Evolutionary conservation across 371 early-diverging fungal genomes (phyloP), one percentile per base, ranked within the genome.

Genomic region (Mucor circinelloides): DNA sequence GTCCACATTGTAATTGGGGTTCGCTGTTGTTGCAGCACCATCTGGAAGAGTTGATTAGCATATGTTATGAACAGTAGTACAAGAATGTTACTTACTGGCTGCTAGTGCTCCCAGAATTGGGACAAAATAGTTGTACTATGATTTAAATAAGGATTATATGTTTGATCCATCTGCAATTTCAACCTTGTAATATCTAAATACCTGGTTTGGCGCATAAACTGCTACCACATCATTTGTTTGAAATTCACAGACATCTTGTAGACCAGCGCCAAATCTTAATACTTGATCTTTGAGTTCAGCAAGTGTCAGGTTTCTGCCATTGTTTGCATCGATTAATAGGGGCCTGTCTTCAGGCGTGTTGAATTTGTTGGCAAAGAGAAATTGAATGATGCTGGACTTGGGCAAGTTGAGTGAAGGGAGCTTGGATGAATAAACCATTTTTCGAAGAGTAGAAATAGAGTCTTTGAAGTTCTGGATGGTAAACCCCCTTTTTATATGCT

Each of bases 141-240:
- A 19, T 7, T 46, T 6, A 21, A 21, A 9, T 21, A 21, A 31
- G 19, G 46, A 28, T n/a, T n/a, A 42, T 12, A 36, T n/a, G 23
- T 5, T 55, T 52, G 25, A 27, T 27, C 7, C 25, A 17, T 32
- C 8, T 1, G 13, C 17, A 25, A 83, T 40, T 21, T 8, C n/a
- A 0, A 15, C 0, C n/a, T 2, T 28, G n/a, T 54, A 25, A 2
- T 28, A 67, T 74, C 17, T 17, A 50, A 0, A 2, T 36, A 62
- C 84, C 67, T 87, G 83, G 80, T 95, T 95, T 32, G 90, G 90
- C 15, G 92, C 75, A 57, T 85, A 90, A 1, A 93, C 66, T 30
- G 87, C 90, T n/a, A 93, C 68, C 0, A 88, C 88, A 64, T 94
- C 91, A 64, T 92, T 89, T 50, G 73, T 79, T 48, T 87, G 73